Conservation (phyloP, 139 green algal genomes). For the Chlorella sp. region DNA sequence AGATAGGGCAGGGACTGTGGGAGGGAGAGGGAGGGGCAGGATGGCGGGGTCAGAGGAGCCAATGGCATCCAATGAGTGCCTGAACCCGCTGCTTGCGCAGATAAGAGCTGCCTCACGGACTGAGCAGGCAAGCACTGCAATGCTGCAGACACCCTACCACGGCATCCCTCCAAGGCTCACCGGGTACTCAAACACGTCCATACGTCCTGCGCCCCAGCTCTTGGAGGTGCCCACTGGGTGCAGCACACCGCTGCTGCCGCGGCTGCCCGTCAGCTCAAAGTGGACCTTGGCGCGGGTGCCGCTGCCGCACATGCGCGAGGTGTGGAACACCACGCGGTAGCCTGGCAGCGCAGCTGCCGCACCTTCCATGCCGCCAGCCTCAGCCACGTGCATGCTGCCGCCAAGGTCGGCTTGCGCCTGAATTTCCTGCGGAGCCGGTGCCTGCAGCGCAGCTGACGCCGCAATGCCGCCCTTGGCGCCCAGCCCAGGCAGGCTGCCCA, state of each 20-base stretch:
- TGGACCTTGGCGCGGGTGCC: conserved; percentile 52
- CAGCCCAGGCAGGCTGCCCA: neutral
- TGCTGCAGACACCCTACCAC: too few species aligned
- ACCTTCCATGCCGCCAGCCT: neutral
- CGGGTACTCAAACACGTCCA: conserved; percentile 70
- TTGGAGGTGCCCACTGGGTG: neutral
- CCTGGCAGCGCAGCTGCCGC: neutral
- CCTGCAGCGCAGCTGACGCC: neutral
- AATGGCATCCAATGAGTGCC: too few species aligned
- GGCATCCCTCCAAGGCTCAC: conserved; percentile 27
- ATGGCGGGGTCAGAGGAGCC: neutral
- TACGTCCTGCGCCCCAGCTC: conserved; percentile 54
- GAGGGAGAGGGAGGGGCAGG: conserved; percentile 14
- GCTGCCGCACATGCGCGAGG: conserved; percentile 23
- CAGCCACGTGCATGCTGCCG: neutral
- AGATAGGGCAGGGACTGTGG: conserved; percentile 32
- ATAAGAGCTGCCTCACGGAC: too few species aligned
- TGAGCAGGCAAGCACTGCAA: too few species aligned
- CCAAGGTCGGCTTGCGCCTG: neutral
- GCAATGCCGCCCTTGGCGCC: neutral
- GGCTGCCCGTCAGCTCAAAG: conserved; percentile 80
- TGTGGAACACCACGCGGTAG: conserved; percentile 37
- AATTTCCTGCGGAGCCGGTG: neutral
- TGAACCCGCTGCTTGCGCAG: too few species aligned
- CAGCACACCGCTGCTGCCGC: conserved; percentile 60